Conservation (phyloP, 768 basidiomycete species). For the Auricularia cornea region DNA sequence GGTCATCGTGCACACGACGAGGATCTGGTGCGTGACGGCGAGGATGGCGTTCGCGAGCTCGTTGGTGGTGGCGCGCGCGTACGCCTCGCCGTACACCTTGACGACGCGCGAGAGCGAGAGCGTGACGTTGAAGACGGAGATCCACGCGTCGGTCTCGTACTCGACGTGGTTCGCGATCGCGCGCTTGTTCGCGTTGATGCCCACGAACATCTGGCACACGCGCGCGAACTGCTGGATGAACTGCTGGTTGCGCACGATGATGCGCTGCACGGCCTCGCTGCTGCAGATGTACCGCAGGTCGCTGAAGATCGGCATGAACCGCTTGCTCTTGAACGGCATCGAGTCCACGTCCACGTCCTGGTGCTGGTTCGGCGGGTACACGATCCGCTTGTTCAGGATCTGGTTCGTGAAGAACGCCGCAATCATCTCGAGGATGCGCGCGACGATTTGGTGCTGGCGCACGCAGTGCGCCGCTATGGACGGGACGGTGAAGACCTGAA, state of each 20-base stretch:
- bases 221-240: slow-evolving; percentile 65
- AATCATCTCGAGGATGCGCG: slow-evolving; percentile 74
- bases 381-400: slow-evolving; percentile 62
- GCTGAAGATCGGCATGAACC: slow-evolving; percentile 92
- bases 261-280: slow-evolving; percentile 67
- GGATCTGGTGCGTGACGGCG: slow-evolving; percentile 61
- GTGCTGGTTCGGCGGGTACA: slow-evolving; percentile 26
- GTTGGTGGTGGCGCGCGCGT: slow-evolving; percentile 44
- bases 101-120: slow-evolving; percentile 82
- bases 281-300: slow-evolving; percentile 82
- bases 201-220: slow-evolving; percentile 86
- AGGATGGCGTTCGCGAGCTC: slow-evolving; percentile 61
- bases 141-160: slow-evolving; percentile 96
- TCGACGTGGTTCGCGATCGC: slow-evolving; percentile 80
- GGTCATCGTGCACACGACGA: slow-evolving; percentile 59
- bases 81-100: slow-evolving; percentile 84
- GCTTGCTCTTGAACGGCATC: slow-evolving; percentile 86
- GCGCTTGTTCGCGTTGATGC: slow-evolving; percentile 83
- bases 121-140: slow-evolving; percentile 92
- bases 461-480: slow-evolving; percentile 76
- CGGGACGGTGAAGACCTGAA: slow-evolving; percentile 90
- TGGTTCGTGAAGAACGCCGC: slow-evolving; percentile 91
- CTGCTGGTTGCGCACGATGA: slow-evolving; percentile 61
- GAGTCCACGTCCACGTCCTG: slow-evolving; percentile 66
- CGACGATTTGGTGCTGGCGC: slow-evolving; percentile 60